Evolutionary conservation across 163 green algal genomes (phyloP).

Genomic region (Volvox carteri): DNA sequence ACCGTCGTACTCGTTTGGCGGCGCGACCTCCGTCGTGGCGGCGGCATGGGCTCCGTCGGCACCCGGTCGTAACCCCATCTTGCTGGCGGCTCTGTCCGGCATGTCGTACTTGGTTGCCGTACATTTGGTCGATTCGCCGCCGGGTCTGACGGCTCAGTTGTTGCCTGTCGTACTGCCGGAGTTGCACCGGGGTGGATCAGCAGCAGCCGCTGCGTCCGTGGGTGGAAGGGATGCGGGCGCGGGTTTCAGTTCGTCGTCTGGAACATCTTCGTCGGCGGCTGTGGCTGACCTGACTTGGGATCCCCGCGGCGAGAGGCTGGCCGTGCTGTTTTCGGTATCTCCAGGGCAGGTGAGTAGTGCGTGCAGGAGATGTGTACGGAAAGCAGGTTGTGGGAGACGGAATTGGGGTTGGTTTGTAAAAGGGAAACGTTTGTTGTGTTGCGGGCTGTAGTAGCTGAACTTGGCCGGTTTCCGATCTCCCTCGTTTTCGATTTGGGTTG

Average conservation of each 20-base stretch:
- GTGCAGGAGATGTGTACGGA: too few relatives aligned
- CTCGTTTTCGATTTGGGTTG: too few relatives aligned
- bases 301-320: constrained; percentile 56
- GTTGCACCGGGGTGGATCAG: constrained; percentile 17
- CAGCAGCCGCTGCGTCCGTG: too few relatives aligned
- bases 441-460: too few relatives aligned
- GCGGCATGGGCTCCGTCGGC: constrained; percentile 57
- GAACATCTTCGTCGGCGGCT: too few relatives aligned
- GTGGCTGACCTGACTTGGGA: constrained; percentile 67
- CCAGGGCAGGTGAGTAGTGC: constrained; percentile 26
- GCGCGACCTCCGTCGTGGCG: constrained; percentile 27
- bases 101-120: constrained; percentile 59
- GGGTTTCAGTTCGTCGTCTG: too few relatives aligned
- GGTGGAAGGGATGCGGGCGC: too few relatives aligned
- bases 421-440: too few relatives aligned
- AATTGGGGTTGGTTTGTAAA: too few relatives aligned
- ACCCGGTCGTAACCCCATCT: constrained; percentile 23
- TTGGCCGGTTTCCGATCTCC: too few relatives aligned
- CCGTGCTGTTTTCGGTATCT: constrained; percentile 50
- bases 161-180: constrained; percentile 58
- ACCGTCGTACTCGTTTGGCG: not conserved
- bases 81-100: constrained; percentile 57
- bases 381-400: too few relatives aligned
- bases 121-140: constrained; percentile 63
- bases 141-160: constrained; percentile 56